Evolutionary conservation across 768 basidiomycete genomes (phyloP), one percentile per base, ranked within the genome.

Genomic region (Lentinus tigrinus): DNA sequence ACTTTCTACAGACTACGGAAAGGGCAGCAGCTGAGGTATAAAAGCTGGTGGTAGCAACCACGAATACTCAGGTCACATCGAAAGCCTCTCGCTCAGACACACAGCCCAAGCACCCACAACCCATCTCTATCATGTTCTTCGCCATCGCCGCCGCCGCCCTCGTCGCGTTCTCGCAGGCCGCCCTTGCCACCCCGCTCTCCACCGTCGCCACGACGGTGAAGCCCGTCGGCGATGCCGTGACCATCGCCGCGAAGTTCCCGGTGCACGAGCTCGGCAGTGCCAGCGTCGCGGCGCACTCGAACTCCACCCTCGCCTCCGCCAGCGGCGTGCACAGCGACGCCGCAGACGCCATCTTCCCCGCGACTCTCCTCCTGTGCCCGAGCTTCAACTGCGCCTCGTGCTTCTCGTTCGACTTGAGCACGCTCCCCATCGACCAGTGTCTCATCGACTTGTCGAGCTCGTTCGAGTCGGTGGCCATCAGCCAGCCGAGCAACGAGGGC

Each of bases 281-380:
- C 3, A 19, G 24, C 47, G 8, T 28, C 3, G 17, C 2, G 14
- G 47, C 11, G 9, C 28, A 8, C 21, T 7, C 17, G 5, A 31
- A 24, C 28, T 3, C 5, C 47, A 34, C 47, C 47, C 11, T 19
- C 24, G 24, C 16, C 47, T 13, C 17, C 23, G 17, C 17, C 47
- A 17, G 24, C 36, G 37, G 36, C 24, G 11, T 50, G 28, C 47
- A 42, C 55, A 16, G n/a, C 47, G 38, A 38, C 27, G 47, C 47
- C 1, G 34, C 26, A 21, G 48, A 47, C 42, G 39, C 31, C 9
- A 31, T 46, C 19, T 52, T 52, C 51, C 50, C 50, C 16, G 57
- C 57, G 17, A 26, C n/a, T 4, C 50, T 58, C 37, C 38, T 58
- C 26, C 47, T 59, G n/a, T 59, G 58, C 46, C 6, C 37, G n/a